Conservation (phyloP, 164 flowering plant species). For the Paratinospora sagittata region DNA sequence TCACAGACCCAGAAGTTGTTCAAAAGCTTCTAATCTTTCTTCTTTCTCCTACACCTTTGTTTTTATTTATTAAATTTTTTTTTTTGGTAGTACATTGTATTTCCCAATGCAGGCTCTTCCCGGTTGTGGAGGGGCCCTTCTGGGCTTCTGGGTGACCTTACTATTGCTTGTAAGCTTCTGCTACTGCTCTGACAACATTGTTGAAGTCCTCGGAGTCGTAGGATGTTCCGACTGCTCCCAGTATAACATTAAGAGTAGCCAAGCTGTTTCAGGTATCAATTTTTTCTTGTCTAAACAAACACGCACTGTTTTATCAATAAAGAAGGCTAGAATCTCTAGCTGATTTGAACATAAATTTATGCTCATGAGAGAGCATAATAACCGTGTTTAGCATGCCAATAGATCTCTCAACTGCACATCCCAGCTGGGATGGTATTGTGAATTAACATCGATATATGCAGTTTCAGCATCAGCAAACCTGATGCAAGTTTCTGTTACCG, state of each 20-base stretch:
- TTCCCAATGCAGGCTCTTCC: slow-evolving; percentile 19
- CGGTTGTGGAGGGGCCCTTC: slow-evolving; percentile 17
- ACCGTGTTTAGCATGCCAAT: not conserved
- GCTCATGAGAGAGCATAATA: not conserved
- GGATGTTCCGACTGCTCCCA: slow-evolving; percentile 64
- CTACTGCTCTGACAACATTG: slow-evolving; percentile 33
- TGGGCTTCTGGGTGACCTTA: slow-evolving; percentile 33
- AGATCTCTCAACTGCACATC: no score
- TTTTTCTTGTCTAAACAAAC: not conserved
- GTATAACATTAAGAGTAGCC: slow-evolving; percentile 38
- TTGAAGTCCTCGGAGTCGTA: slow-evolving; percentile 62
- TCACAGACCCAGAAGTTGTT: not conserved
- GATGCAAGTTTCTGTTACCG: no score
- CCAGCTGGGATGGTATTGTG: no score
- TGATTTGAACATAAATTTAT: not conserved
- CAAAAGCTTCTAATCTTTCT: not conserved
- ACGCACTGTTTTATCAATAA: not conserved
- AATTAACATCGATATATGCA: no score
- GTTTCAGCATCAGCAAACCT: no score
- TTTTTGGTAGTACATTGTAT: not conserved
- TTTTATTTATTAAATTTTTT: no score
- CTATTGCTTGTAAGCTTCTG: slow-evolving; percentile 25
- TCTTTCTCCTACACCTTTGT: not conserved
- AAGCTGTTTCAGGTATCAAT: slow-evolving; percentile 66
- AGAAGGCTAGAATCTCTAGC: not conserved